A percentile compares a stretch with the other conserved stretches of the same genome.
These are phyloP conservation scores for Calonectria montana DNA, from an alignment of 2,329 filamentous ascomycete genomes.

Conservation along the genomic window DNA sequence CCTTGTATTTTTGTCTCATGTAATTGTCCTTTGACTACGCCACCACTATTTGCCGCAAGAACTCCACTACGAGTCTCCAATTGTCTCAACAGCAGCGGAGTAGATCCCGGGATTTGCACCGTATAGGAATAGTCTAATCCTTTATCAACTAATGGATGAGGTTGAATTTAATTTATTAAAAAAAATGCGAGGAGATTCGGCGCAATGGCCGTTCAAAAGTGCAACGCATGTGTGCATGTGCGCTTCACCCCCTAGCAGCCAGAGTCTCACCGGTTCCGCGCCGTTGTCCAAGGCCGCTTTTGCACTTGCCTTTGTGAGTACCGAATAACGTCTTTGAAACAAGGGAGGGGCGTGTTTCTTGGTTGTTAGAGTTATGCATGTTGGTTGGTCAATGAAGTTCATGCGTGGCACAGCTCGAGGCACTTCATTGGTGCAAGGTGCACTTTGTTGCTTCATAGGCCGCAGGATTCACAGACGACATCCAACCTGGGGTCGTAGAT, in stretches of 20 bases:
- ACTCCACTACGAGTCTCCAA: not conserved
- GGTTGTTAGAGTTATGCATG: not conserved
- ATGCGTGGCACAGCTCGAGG: not conserved
- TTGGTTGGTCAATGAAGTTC: not conserved
- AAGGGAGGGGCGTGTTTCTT: not conserved
- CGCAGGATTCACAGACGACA: too few species aligned
- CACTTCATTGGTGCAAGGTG: not conserved
- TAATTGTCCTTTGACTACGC: not conserved
- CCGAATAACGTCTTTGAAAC: not conserved
- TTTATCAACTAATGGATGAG: not conserved
- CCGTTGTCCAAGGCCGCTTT: not conserved
- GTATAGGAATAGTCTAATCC: too few species aligned
- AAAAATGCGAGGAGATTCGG: not conserved
- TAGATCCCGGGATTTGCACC: not conserved
- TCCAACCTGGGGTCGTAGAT: not conserved
- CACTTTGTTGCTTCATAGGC: not conserved
- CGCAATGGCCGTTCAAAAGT: not conserved
- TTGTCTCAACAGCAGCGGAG: not conserved
- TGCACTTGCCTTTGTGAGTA: not conserved
- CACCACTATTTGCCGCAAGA: not conserved
- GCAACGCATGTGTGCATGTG: not conserved
- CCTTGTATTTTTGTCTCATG: not conserved
- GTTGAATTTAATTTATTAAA: not conserved
- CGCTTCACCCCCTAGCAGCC: not conserved
- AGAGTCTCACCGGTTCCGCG: not conserved